Conservation (phyloP, 169 alveolate genomes). For the Cytauxzoon felis region DNA sequence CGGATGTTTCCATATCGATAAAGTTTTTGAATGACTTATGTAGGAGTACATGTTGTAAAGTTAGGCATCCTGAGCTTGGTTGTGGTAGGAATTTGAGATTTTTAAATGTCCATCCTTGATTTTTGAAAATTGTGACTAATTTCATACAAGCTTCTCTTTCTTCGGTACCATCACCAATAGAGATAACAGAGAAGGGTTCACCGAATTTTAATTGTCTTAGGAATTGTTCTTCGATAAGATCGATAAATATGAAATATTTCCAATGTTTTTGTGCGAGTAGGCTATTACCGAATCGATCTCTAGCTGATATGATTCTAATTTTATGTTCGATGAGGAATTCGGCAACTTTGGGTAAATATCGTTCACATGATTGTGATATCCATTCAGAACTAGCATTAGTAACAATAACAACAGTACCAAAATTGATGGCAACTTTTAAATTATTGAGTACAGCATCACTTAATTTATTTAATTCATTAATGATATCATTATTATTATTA, state of each 20-base stretch:
- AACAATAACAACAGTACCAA: slow-evolving; percentile 75
- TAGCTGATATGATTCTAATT: slow-evolving; percentile 78
- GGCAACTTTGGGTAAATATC: slow-evolving; percentile 73
- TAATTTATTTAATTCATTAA: slow-evolving; percentile 66
- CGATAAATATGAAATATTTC: slow-evolving; percentile 76
- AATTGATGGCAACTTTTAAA: slow-evolving; percentile 58
- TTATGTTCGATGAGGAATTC: slow-evolving; percentile 68
- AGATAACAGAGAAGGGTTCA: slow-evolving; percentile 70
- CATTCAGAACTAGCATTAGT: slow-evolving; percentile 84
- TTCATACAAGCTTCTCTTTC: slow-evolving; percentile 84
- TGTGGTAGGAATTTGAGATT: slow-evolving; percentile 76
- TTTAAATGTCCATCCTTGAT: slow-evolving; percentile 74
- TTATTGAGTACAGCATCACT: slow-evolving; percentile 68
- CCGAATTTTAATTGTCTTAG: slow-evolving; percentile 64
- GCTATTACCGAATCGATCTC: slow-evolving; percentile 76
- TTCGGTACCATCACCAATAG: slow-evolving; percentile 84
- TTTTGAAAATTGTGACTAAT: slow-evolving; percentile 66
- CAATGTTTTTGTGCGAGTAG: slow-evolving; percentile 79
- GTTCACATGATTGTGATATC: slow-evolving; percentile 75
- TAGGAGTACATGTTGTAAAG: slow-evolving; percentile 75
- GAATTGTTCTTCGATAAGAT: slow-evolving; percentile 71
- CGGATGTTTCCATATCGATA: slow-evolving; percentile 46
- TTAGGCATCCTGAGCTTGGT: slow-evolving; percentile 76
- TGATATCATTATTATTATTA: slow-evolving; percentile 50
- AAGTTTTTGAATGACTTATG: slow-evolving; percentile 50